Evolutionary conservation across 768 basidiomycete species (phyloP).

Genomic region (Boletus vinaceobasis): DNA sequence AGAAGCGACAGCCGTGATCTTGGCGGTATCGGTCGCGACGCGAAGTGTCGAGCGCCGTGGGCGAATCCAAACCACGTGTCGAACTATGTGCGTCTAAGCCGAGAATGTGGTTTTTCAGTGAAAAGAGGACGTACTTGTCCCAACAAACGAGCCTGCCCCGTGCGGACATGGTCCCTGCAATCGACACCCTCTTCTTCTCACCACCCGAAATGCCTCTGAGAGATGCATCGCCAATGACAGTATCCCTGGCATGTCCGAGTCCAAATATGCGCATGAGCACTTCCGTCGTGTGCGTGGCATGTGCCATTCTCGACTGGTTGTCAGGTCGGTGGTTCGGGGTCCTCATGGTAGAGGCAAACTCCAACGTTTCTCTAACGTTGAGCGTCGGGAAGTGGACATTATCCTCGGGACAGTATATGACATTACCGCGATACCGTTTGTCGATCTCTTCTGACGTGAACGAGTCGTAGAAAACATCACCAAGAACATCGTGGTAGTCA

Average conservation of each 20-base stretch:
- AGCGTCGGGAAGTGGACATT: constrained; percentile 32
- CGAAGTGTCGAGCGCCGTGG: constrained; percentile 72
- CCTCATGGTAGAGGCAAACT: constrained; percentile 52
- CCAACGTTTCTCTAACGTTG: constrained; percentile 45
- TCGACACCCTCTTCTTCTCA: constrained; percentile 80
- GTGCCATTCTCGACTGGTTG: constrained; percentile 26
- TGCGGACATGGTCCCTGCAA: constrained; percentile 64
- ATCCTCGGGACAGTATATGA: constrained; percentile 37
- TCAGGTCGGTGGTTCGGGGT: constrained; percentile 32
- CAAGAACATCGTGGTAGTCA: constrained; percentile 40
- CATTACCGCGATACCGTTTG: constrained; percentile 46
- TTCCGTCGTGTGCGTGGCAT: constrained; percentile 34
- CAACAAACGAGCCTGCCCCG: constrained; percentile 53
- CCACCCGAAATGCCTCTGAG: constrained; percentile 75
- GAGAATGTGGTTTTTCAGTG: neutral
- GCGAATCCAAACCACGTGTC: constrained; percentile 62
- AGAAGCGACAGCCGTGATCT: constrained; percentile 67
- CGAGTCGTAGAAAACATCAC: constrained; percentile 44
- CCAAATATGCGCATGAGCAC: constrained; percentile 70
- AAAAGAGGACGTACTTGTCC: constrained; percentile 59
- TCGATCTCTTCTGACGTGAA: constrained; percentile 43
- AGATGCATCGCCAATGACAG: constrained; percentile 75
- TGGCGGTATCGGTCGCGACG: constrained; percentile 54
- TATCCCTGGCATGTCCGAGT: constrained; percentile 65
- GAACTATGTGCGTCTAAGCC: constrained; percentile 40